These are phyloP conservation scores for Psidium guajava DNA, from an alignment of 345 rosid genomes.

Conservation along the genomic window DNA sequence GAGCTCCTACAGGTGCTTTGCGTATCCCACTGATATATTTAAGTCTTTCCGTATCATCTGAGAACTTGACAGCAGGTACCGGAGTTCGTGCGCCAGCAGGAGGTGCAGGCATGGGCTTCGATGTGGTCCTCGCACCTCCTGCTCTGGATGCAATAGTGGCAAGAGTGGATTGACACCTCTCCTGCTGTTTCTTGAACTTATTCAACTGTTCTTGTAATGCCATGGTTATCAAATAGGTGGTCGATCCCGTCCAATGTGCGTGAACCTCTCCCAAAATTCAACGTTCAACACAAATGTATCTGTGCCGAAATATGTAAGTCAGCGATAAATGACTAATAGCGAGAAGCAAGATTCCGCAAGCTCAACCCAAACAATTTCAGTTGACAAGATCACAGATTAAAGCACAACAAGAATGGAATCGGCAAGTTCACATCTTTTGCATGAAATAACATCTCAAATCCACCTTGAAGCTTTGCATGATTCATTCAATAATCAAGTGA, in stretches of 20 bases:
- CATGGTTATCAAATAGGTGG: conserved; percentile 18
- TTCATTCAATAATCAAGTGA: too few species aligned
- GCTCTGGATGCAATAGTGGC: conserved; percentile 45
- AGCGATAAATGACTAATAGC: too few species aligned
- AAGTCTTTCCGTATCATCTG: conserved; percentile 67
- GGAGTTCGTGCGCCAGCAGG: conserved; percentile 27
- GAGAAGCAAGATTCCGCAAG: too few species aligned
- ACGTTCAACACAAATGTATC: not conserved
- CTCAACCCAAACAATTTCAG: too few species aligned
- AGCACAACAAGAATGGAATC: too few species aligned
- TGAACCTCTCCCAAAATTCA: not conserved
- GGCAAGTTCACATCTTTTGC: too few species aligned
- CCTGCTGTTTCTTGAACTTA: conserved; percentile 68
- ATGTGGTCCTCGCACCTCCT: conserved; percentile 13
- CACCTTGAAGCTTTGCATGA: too few species aligned
- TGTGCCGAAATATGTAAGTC: too few species aligned
- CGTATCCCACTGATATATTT: conserved; percentile 50
- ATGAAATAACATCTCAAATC: too few species aligned
- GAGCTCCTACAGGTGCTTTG: conserved; percentile 75
- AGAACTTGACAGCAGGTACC: conserved; percentile 46
- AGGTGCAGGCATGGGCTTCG: conserved; percentile 18
- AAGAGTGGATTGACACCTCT: conserved; percentile 54
- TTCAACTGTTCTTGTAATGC: conserved; percentile 52
- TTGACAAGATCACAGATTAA: too few species aligned
- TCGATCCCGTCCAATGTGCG: not conserved